Evolutionary conservation across 176 grass and related monocot species (phyloP).

Genomic region (Pontederia crassipes): DNA sequence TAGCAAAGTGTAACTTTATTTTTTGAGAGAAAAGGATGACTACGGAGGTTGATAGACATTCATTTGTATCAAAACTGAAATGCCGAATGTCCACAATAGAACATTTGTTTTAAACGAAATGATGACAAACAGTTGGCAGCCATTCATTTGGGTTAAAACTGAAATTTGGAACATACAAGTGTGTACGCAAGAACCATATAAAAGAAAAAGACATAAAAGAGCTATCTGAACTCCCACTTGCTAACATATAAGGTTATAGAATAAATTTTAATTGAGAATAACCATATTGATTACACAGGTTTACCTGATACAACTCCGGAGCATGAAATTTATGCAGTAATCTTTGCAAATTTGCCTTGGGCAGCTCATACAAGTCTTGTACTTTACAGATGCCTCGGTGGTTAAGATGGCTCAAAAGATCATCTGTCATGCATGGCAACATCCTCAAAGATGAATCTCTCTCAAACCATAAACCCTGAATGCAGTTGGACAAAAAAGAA

Average conservation of each 20-base stretch:
- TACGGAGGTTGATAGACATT: too few relatives aligned
- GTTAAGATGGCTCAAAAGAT: conserved; percentile 67
- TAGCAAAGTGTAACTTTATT: too few relatives aligned
- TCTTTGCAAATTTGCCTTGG: conserved; percentile 51
- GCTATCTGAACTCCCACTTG: too few relatives aligned
- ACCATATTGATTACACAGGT: conserved; percentile 10
- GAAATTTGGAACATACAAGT: too few relatives aligned
- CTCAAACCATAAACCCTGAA: conserved; percentile 86
- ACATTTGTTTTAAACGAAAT: too few relatives aligned
- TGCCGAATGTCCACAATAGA: too few relatives aligned
- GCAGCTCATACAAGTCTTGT: conserved; percentile 41
- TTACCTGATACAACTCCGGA: conserved; percentile 63
- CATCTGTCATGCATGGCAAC: conserved; percentile 76
- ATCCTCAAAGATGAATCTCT: conserved; percentile 81
- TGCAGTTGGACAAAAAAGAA: background rate
- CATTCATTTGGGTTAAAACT: too few relatives aligned
- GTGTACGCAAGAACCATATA: too few relatives aligned
- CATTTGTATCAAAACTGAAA: too few relatives aligned
- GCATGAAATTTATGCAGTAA: conserved; percentile 46
- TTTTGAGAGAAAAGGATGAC: too few relatives aligned
- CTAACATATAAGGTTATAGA: background rate
- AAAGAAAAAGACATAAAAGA: too few relatives aligned
- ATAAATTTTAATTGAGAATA: background rate
- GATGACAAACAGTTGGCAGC: too few relatives aligned
- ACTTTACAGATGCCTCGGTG: conserved; percentile 41